These are phyloP conservation scores for California macrophylla DNA, from an alignment of 441 rosid genomes.

Conservation along the genomic window DNA sequence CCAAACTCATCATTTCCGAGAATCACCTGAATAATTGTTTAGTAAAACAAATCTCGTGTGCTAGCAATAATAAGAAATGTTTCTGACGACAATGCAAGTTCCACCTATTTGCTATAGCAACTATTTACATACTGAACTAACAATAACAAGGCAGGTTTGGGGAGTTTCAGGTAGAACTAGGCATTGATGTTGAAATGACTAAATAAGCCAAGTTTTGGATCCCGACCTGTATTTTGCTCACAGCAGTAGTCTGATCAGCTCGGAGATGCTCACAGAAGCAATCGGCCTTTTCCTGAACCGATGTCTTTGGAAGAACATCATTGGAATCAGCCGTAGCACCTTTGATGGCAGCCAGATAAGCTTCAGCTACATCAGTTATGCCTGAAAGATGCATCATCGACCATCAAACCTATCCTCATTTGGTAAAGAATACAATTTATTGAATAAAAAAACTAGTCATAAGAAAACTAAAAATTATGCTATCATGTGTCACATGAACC, in stretches of 20 bases:
- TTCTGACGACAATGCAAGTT: too few species aligned
- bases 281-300: conserved; percentile 58
- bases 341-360: conserved; percentile 61
- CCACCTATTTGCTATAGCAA: not conserved
- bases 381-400: conserved; percentile 38
- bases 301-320: conserved; percentile 37
- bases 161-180: conserved; percentile 34
- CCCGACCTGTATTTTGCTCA: conserved; percentile 75
- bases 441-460: not conserved
- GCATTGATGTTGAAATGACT: conserved; percentile 64
- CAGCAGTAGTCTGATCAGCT: conserved; percentile 44
- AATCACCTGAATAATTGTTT: too few species aligned
- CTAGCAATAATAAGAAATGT: too few species aligned
- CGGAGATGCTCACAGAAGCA: conserved; percentile 56
- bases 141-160: not conserved
- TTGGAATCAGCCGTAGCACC: conserved; percentile 41
- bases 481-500: not conserved
- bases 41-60: too few species aligned
- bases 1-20: too few species aligned
- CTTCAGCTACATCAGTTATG: conserved; percentile 78
- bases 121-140: not conserved
- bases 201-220: conserved; percentile 59
- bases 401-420: not conserved
- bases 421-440: not conserved
- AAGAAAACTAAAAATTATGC: not conserved